These are phyloP conservation scores for Daucus carota DNA, from an alignment of 129 eudicot genomes.

Conservation along the genomic window DH1_v3.0 NC_030385.2:7356001-7356500, in stretches of 20 bases:
- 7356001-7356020: too few relatives aligned
- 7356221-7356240: neutral
- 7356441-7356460: too few relatives aligned
- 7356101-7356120: neutral
- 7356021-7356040: too few relatives aligned
- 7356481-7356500: too few relatives aligned
- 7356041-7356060: too few relatives aligned
- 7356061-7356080: too few relatives aligned
- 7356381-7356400: too few relatives aligned
- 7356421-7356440: too few relatives aligned
- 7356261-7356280: neutral
- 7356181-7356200: neutral
- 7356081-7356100: conserved; percentile 5
- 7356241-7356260: neutral
- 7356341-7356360: neutral
- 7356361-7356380: too few relatives aligned
- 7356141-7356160: neutral
- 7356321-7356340: conserved; percentile 1
- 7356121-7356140: neutral
- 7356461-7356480: too few relatives aligned
- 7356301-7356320: neutral
- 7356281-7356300: neutral
- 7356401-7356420: too few relatives aligned
- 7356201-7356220: neutral
- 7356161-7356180: neutral